Base-by-base conservation (phyloP, 2,329 filamentous ascomycete species). In the Ophiostoma sp. region DNA sequence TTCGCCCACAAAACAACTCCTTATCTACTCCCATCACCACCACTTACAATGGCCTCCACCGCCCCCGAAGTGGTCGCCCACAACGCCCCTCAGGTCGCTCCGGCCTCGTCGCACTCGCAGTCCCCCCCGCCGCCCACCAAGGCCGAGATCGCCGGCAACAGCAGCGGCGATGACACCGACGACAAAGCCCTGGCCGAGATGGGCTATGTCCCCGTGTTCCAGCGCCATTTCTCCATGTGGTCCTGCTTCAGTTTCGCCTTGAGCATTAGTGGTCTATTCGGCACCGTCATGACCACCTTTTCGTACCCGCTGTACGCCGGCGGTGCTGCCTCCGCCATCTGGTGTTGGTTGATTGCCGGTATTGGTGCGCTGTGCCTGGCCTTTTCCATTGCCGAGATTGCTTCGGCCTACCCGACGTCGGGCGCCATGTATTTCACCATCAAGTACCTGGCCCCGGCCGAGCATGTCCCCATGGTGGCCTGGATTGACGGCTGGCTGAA, bases 161-260 rank as follows among this genome's bases (percentile, higher is more conserved):
- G 74, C 73, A 73, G 63, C 72, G 69, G 63, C 57, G 75, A 74
- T 12, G 73, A 75, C 72, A 76, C 77, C 19, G 79, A 78, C 9
- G 81, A 82, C 74, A 79, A 77, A 76, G 79, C 78, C 6, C 75
- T 83, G 22, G 79, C 81, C 19, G 80, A 80, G 19, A 79, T 83
- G 78, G 81, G 81, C 19, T 83, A 82, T 74, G 78, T 75, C n/a
- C 81, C 81, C 39, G 81, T 82, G 71, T 88, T 89, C 81, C 87
- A 87, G 79, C 85, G 88, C 75, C 87, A 89, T 77, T 90, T 90
- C 72, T 88, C 87, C 72, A 81, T 87, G 17, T 88, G 87, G 75
- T 87, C 86, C 12, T 81, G 79, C 75, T 88, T 90, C 79, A 89
- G 87, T 71, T 90, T 89, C 77, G 88, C 88, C 69, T 85, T 89